Conservation (phyloP, 2,329 filamentous ascomycete species). For the Xylariaceae sp. region DNA sequence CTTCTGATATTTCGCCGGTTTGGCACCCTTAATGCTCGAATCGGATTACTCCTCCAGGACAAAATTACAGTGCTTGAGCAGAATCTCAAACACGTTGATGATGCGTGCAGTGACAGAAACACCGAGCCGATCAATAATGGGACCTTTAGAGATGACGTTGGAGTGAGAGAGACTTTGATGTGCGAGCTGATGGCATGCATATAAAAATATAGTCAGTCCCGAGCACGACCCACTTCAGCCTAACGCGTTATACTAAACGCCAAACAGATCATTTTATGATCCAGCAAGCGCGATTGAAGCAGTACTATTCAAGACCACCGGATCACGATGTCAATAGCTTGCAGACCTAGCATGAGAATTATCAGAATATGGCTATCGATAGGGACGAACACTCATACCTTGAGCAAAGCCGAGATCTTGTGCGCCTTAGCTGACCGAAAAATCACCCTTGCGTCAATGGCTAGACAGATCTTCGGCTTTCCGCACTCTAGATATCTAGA, state of each 20-base stretch:
- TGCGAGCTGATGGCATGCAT: constrained; percentile 16
- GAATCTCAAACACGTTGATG: constrained; percentile 27
- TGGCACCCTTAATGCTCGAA: constrained; percentile 26
- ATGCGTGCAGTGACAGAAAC: constrained; percentile 15
- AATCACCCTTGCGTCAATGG: constrained; percentile 10
- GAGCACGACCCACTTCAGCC: not conserved
- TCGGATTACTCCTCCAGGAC: constrained; percentile 33
- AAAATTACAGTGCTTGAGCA: constrained; percentile 30
- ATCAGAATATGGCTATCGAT: constrained; percentile 10
- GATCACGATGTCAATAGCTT: constrained; percentile 24
- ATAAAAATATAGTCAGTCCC: constrained; percentile 23
- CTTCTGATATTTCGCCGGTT: constrained; percentile 34
- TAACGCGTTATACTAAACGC: not conserved
- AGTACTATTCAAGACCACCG: constrained; percentile 15
- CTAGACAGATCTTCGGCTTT: constrained; percentile 15
- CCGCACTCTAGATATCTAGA: constrained; percentile 14
- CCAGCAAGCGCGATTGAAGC: constrained; percentile 20
- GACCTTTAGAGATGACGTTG: constrained; percentile 22
- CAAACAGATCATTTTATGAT: constrained; percentile 24
- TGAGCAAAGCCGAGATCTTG: constrained; percentile 21
- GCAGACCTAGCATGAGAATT: constrained; percentile 21
- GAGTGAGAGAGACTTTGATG: constrained; percentile 18
- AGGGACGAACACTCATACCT: constrained; percentile 16
- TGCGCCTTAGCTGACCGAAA: constrained; percentile 11
- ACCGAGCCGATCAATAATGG: constrained; percentile 26